phyloP scores from a whole-genome alignment of 1,284 basidiomycete species.

The Apiotrichum brassicae region DNA sequence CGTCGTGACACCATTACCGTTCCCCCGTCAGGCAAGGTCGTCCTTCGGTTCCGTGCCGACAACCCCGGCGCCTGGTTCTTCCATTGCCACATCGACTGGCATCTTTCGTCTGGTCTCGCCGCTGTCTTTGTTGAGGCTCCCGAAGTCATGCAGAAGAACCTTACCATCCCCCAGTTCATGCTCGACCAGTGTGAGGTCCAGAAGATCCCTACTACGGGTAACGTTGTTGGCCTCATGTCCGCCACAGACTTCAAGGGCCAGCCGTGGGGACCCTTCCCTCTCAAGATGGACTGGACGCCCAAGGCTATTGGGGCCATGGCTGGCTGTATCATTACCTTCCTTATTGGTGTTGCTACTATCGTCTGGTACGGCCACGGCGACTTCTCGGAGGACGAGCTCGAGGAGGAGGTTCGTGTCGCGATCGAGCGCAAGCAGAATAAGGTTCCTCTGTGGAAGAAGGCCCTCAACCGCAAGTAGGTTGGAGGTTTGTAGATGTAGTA shows the following conservation, averaged over 20 bases:
- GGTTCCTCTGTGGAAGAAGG: conserved; percentile 18
- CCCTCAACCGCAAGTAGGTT: not conserved
- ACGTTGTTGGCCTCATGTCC: conserved; percentile 50
- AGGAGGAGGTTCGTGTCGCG: conserved; percentile 57
- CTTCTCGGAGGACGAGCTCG: conserved; percentile 68
- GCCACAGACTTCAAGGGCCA: conserved; percentile 47
- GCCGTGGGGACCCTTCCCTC: conserved; percentile 64
- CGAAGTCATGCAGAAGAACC: conserved; percentile 37
- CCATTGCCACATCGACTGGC: conserved; percentile 48
- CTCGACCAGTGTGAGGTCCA: conserved; percentile 65
- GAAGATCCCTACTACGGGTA: conserved; percentile 60
- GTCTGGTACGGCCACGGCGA: conserved; percentile 73
- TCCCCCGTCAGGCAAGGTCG: conserved; percentile 47
- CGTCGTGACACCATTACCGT: conserved; percentile 61
- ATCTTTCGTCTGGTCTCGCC: conserved; percentile 45
- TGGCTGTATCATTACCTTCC: conserved; percentile 74
- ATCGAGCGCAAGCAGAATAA: conserved; percentile 57
- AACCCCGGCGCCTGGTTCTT: conserved; percentile 53
- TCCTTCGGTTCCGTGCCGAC: conserved; percentile 49
- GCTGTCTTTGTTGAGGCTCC: conserved; percentile 47
- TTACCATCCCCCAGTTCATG: conserved; percentile 33
- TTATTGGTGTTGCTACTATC: conserved; percentile 72
- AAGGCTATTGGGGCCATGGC: conserved; percentile 77
- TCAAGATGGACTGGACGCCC: conserved; percentile 60
- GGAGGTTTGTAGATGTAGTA: not conserved